Conservation (phyloP, 2,329 filamentous ascomycete species). For the Fusarium nodosum region DNA sequence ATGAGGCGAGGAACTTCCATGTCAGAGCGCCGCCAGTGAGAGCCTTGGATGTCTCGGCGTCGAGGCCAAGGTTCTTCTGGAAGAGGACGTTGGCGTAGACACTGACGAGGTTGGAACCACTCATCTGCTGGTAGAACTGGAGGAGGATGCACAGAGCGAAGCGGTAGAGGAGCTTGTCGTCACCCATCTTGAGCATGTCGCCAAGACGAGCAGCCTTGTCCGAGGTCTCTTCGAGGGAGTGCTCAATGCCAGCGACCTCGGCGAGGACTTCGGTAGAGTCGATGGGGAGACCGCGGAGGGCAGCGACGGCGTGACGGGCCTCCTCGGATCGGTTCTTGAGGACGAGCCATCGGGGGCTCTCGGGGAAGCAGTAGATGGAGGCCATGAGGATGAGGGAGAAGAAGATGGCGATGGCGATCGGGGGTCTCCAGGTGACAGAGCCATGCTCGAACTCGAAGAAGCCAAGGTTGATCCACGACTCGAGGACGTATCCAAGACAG, state of each 20-base stretch:
- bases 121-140: constrained; percentile 53
- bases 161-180: constrained; percentile 65
- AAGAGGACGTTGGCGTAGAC: constrained; percentile 52
- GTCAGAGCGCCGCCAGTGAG: constrained; percentile 49
- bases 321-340: constrained; percentile 52
- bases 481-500: constrained; percentile 56
- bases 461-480: constrained; percentile 62
- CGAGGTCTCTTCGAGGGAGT: constrained; percentile 61
- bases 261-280: constrained; percentile 56
- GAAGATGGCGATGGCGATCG: constrained; percentile 54
- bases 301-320: constrained; percentile 53
- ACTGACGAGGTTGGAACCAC: constrained; percentile 49
- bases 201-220: constrained; percentile 55
- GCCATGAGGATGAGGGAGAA: constrained; percentile 53
- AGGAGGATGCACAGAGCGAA: constrained; percentile 52
- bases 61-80: constrained; percentile 47
- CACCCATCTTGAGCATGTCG: constrained; percentile 63
- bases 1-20: constrained; percentile 53
- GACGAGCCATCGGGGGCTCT: constrained; percentile 56
- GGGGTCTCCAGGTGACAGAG: constrained; percentile 56
- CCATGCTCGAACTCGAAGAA: constrained; percentile 53
- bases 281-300: constrained; percentile 55
- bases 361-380: constrained; percentile 55
- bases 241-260: constrained; percentile 63
- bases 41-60: constrained; percentile 42